Evolutionary conservation across 495 filamentous ascomycete genomes (phyloP), one percentile per base, ranked within the genome.

Genomic region (Neurospora sp.): DNA sequence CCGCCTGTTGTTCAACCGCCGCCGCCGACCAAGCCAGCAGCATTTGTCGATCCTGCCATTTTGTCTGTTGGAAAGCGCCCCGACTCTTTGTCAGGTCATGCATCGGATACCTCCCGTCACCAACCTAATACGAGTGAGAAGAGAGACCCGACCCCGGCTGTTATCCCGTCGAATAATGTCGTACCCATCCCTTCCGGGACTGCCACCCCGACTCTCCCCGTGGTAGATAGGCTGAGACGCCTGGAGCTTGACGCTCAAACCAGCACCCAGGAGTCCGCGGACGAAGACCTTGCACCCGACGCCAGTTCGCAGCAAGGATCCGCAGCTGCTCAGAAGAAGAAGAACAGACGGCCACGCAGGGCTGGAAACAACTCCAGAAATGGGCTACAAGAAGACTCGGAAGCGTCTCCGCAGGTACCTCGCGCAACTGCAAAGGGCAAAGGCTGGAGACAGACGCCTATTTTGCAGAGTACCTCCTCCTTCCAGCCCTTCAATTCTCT

Each of bases 371-470:
- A 44, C 41, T 72, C 23, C 73, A 73, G 71, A 46, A 31, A 20
- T 69, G 42, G 41, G 16, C 69, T 46, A 4, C 75, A 73, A n/a
- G 78, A 76, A 20, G 79, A 78, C 16, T 70, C 48, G 1, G 77
- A 79, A 38, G 76, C 72, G 20, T 76, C 76, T 1, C 77, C 80
- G 3, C 71, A 73, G 23, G 69, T 46, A 5, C n/a, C 73, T n/a
- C 23, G 46, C 23, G n/a, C 62, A 37, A 79, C 78, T 54, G 72
- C 73, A 35, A 77, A 77, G 1, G 79, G 82, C 10, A 91, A 90
- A 73, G 93, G 94, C 39, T 97, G 92, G 93, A 87, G 93, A 75
- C 88, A 95, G 78, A 96, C 93, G 23, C 92, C 93, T 1, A 89
- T 96, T 35, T 85, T 95, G 46, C 91, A 87, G 81, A 89, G 83